Base-by-base conservation (phyloP, 2,329 filamentous ascomycete species). In the Beauveria rudraprayagi region DNA sequence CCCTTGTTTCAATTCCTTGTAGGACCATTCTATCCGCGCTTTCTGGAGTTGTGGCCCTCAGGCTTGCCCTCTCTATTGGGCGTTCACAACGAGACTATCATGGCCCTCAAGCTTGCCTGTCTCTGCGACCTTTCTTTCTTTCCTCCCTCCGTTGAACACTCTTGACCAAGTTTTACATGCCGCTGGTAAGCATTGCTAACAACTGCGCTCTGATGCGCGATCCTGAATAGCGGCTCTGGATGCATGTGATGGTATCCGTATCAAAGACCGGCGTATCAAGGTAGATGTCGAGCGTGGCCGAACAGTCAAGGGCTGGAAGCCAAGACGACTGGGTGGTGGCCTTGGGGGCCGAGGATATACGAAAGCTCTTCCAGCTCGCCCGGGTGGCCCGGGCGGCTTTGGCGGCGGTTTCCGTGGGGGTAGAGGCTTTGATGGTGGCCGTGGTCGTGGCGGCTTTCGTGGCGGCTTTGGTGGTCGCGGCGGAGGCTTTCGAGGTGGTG, bases 281-380 rank as follows among this genome's bases (percentile, higher is more conserved):
- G 92, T 97, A 70, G 94, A 99, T 72, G 93, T 97, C 63, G 94
- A 99, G 77, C 88, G 94, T 70, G 94, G 94, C 67, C 89, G 94
- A 67, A 97, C 94, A 37, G 91, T 97, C 46, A 90, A 90, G 70
- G 91, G 89, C 54, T 99, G 94, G 94, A 89, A 90, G 70, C 94
- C 94, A 64, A 88, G 90, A 67, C 88, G 94, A 65, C 88, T 96
- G 57, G 94, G 93, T 62, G 94, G 94, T 66, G 94, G 94, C 52
- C 84, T 97, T 3, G 94, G 94, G 64, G 93, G 93, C 51, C 87
- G 94, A 69, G 90, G 91, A 65, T 97, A 97, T 75, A 97, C 93
- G 61, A 95, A 93, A 75, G 85, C 87, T 17, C 80, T 86, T 65
- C 83, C 88, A 56, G 80, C 88, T 41, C 85, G 91, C 58, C 91